Percentiles rank a stretch among this genome's conserved stretches.
Conservation (phyloP, 257 asterid species). For the Nicotiana noctiflora region DNA sequence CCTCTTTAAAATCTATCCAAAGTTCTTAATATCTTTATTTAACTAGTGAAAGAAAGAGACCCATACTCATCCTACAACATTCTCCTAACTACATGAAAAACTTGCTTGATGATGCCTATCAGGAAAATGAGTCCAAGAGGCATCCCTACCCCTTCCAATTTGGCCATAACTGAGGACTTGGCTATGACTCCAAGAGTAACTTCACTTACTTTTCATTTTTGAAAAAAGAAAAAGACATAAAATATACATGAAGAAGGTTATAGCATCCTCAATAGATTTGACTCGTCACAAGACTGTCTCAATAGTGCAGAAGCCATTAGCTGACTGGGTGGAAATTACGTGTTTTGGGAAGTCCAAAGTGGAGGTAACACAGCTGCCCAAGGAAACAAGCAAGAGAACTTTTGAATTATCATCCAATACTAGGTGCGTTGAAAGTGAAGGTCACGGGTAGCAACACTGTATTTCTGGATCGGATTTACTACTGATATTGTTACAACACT, state of each 20-base stretch:
- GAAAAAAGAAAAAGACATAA: neutral
- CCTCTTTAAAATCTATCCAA: neutral
- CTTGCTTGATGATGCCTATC: neutral
- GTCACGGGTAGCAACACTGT: neutral
- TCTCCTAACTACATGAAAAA: neutral
- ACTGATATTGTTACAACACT: neutral
- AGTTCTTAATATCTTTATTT: neutral
- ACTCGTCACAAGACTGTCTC: neutral
- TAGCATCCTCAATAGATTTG: neutral
- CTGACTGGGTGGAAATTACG: neutral
- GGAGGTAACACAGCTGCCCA: neutral
- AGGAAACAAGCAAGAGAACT: neutral
- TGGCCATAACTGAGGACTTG: neutral
- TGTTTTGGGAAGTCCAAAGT: neutral
- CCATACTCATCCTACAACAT: neutral
- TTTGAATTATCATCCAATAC: neutral
- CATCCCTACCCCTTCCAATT: neutral
- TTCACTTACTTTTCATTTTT: neutral
- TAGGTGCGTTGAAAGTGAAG: neutral
- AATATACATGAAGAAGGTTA: neutral
- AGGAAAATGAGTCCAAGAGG: neutral
- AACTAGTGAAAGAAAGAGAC: neutral
- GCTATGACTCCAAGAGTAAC: neutral
- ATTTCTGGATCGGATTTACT: neutral
- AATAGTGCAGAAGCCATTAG: neutral